Percentiles rank a stretch among this genome's conserved stretches.
Conservation (phyloP, 257 asterid genomes). For the Fraxinus pennsylvanica region DNA sequence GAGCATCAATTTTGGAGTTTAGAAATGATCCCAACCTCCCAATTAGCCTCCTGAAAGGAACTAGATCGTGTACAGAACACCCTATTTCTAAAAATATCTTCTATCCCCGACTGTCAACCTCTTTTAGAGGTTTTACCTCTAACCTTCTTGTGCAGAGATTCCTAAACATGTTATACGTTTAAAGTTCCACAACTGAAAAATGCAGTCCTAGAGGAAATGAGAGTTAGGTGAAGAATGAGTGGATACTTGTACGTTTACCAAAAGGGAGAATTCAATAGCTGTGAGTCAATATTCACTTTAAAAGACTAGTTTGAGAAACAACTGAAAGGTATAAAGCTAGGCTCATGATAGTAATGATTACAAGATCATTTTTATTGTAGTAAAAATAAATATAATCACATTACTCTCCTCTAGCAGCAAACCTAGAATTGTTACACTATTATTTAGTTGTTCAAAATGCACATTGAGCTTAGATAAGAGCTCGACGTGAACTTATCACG, state of each 20-base stretch:
- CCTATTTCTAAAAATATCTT: background rate
- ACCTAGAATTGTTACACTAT: background rate
- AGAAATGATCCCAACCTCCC: background rate
- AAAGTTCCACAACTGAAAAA: background rate
- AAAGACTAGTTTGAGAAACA: background rate
- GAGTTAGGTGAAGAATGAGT: background rate
- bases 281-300: background rate
- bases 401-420: background rate
- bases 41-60: background rate
- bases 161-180: background rate
- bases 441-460: background rate
- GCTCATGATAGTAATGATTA: background rate
- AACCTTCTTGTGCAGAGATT: background rate
- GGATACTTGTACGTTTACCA: background rate
- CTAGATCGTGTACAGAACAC: background rate
- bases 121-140: background rate
- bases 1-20: background rate
- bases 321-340: background rate
- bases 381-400: background rate
- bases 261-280: background rate
- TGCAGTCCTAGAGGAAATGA: background rate
- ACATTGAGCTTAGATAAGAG: background rate
- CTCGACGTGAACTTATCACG: background rate
- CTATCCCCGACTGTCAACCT: background rate
- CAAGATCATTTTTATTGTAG: background rate